Evolutionary conservation across 371 early-diverging fungal species (phyloP).

Genomic region (Mortierella sp.): DNA sequence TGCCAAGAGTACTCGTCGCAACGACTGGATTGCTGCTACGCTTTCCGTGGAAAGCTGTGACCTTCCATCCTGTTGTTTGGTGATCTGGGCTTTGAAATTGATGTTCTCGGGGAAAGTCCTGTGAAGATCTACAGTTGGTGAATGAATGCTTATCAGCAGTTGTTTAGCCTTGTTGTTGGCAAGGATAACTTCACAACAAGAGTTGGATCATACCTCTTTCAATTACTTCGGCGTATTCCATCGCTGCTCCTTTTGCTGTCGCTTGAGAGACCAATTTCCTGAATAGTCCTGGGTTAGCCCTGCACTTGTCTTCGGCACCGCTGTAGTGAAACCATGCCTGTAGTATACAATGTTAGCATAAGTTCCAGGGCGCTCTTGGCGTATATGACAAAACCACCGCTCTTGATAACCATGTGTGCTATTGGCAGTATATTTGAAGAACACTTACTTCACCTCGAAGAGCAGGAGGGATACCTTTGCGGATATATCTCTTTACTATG

Average conservation of each 20-base stretch:
- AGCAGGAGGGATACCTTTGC: constrained; percentile 87
- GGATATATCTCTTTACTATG: constrained; percentile 80
- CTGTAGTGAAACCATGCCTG: constrained; percentile 87
- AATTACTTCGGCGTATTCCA: constrained; percentile 80
- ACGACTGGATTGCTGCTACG: constrained; percentile 66
- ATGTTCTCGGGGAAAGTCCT: constrained; percentile 86
- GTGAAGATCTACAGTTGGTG: constrained; percentile 66
- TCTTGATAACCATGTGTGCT: constrained; percentile 3
- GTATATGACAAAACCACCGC: too few relatives aligned
- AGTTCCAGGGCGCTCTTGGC: constrained; percentile 2
- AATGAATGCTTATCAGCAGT: not conserved
- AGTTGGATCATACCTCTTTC: constrained; percentile 70
- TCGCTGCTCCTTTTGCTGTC: constrained; percentile 58
- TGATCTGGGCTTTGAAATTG: constrained; percentile 65
- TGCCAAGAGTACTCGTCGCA: constrained; percentile 77
- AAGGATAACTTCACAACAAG: not conserved
- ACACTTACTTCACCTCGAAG: constrained; percentile 72
- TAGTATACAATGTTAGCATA: not conserved
- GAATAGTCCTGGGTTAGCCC: constrained; percentile 72
- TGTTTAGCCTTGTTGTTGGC: too few relatives aligned
- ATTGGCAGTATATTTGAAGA: not conserved
- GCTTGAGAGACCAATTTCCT: constrained; percentile 64
- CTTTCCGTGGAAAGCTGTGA: constrained; percentile 57
- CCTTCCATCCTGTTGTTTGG: constrained; percentile 49
- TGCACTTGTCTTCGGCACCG: constrained; percentile 77